Evolutionary conservation across 768 basidiomycete species (phyloP).

Genomic region (Calocera viscosa): DNA sequence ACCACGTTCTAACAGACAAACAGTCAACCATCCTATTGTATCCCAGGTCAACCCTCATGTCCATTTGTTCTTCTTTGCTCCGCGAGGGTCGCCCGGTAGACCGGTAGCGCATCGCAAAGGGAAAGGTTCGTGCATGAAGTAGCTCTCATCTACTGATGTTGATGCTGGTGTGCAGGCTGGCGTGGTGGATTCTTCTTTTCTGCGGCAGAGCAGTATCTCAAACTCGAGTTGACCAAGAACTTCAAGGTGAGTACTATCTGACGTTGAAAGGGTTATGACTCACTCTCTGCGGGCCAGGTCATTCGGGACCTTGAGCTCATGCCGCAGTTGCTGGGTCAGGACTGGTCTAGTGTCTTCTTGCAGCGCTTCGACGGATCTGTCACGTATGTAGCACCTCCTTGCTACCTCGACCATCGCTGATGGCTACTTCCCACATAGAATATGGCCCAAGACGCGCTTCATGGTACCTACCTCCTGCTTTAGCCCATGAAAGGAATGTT

Average conservation of each 20-base stretch:
- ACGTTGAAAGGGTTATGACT: constrained; percentile 1
- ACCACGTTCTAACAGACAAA: constrained; percentile 4
- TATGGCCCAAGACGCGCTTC: constrained; percentile 74
- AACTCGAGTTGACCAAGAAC: constrained; percentile 91
- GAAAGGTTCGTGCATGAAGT: constrained; percentile 43
- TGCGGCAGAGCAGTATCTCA: constrained; percentile 87
- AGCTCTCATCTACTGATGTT: neutral
- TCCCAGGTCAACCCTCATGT: constrained; percentile 80
- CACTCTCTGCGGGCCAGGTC: constrained; percentile 36
- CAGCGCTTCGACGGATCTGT: constrained; percentile 84
- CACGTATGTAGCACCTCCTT: constrained; percentile 44
- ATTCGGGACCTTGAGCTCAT: constrained; percentile 93
- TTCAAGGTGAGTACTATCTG: constrained; percentile 47
- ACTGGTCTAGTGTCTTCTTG: constrained; percentile 94
- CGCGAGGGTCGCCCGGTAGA: constrained; percentile 74
- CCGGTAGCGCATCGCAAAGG: constrained; percentile 91
- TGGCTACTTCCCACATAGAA: constrained; percentile 34
- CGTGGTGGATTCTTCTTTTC: constrained; percentile 86
- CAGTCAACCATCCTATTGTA: constrained; percentile 85
- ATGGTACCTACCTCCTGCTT: constrained; percentile 35
- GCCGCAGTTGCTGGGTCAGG: constrained; percentile 83
- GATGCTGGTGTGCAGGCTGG: constrained; percentile 49
- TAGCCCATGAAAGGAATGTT: constrained; percentile 6
- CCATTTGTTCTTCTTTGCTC: constrained; percentile 90
- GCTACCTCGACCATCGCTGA: constrained; percentile 24